phyloP scores from a whole-genome alignment of 495 filamentous ascomycete species.

The Cryomyces minteri region DNA sequence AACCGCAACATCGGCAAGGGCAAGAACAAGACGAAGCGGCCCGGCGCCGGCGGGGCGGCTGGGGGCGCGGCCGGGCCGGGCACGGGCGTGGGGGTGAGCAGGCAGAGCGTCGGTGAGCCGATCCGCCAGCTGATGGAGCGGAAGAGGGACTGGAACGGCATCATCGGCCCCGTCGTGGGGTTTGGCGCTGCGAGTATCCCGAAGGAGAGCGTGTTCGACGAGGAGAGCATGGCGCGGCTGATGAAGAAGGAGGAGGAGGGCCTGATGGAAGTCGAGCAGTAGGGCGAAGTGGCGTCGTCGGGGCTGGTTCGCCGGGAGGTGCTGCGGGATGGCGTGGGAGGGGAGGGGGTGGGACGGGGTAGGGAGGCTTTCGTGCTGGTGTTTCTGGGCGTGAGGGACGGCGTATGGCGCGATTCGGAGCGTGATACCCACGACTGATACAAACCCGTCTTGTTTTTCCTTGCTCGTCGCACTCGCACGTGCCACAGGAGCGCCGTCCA shows the following conservation, averaged over 20 bases:
- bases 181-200: conserved; percentile 46
- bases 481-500: no score
- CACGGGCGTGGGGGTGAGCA: conserved; percentile 30
- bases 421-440: no score
- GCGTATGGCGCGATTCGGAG: no score
- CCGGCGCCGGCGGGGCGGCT: conserved; percentile 40
- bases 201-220: conserved; percentile 46
- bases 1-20: conserved; percentile 86
- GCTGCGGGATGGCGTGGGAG: no score
- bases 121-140: conserved; percentile 83
- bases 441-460: no score
- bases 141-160: conserved; percentile 67
- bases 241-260: conserved; percentile 53
- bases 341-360: no score
- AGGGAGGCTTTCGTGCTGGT: no score
- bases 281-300: neutral
- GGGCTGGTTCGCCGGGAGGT: no score
- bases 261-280: conserved; percentile 57
- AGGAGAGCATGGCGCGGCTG: conserved; percentile 31
- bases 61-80: conserved; percentile 27
- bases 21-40: conserved; percentile 75
- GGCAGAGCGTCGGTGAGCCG: conserved; percentile 78
- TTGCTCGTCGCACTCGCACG: no score
- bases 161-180: conserved; percentile 72
- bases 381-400: no score